Conservation (phyloP, 2,329 filamentous ascomycete genomes). For the Claviceps arundinis region DNA sequence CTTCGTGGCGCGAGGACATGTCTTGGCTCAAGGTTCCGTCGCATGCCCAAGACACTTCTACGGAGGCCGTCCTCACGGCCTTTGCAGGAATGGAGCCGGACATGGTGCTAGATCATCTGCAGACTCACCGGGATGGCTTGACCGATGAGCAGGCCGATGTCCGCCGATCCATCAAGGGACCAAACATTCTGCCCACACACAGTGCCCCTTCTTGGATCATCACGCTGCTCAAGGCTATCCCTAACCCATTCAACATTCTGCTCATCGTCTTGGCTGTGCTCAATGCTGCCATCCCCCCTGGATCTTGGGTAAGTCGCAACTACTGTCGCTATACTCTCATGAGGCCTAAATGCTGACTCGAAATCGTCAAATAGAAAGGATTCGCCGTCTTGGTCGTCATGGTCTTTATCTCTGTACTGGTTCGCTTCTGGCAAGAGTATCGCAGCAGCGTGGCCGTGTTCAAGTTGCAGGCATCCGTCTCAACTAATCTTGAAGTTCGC, state of each 20-base stretch:
- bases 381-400: slow-evolving; percentile 15
- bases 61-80: slow-evolving; percentile 10
- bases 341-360: background rate
- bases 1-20: slow-evolving; percentile 1
- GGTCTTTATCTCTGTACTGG: slow-evolving; percentile 14
- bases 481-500: slow-evolving; percentile 10
- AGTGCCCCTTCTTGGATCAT: slow-evolving; percentile 14
- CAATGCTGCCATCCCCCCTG: slow-evolving; percentile 11
- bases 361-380: slow-evolving; percentile 5
- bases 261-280: slow-evolving; percentile 14
- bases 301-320: slow-evolving; percentile 6
- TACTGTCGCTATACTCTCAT: no score
- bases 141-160: slow-evolving; percentile 10
- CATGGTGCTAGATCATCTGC: slow-evolving; percentile 10
- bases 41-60: slow-evolving; percentile 6
- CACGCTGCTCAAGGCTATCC: slow-evolving; percentile 14
- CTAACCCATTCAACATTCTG: slow-evolving; percentile 15
- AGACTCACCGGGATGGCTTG: slow-evolving; percentile 11
- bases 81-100: slow-evolving; percentile 11
- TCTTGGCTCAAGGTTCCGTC: slow-evolving; percentile 7
- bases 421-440: slow-evolving; percentile 17
- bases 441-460: slow-evolving; percentile 14
- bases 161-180: slow-evolving; percentile 11
- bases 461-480: slow-evolving; percentile 13
- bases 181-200: slow-evolving; percentile 13